Percentiles rank a stretch among this genome's conserved stretches.
Conservation (phyloP, 305 asterid genomes). For the Ajuga reptans region DNA sequence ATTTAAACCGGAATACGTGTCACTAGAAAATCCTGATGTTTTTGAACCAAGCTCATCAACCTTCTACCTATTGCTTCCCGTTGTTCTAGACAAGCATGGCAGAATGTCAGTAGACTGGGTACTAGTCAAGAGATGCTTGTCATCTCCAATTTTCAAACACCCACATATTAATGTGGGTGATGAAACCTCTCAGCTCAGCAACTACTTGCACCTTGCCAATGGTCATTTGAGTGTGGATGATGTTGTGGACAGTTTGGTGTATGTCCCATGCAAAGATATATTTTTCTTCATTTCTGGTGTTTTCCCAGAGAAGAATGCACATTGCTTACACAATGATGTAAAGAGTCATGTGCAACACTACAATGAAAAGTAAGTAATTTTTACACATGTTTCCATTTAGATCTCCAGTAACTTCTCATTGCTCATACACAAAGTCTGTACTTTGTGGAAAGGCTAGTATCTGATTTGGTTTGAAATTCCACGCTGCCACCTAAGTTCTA, state of each 20-base stretch:
- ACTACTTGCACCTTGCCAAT: conserved; percentile 62
- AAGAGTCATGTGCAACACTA: conserved; percentile 60
- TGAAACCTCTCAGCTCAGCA: conserved; percentile 31
- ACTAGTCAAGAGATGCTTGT: conserved; percentile 63
- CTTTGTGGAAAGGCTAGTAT: conserved; percentile 11
- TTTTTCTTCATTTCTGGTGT: conserved; percentile 77
- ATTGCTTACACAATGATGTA: conserved; percentile 42
- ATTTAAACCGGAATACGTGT: conserved; percentile 53
- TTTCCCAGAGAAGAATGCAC: conserved; percentile 40
- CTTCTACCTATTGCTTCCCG: conserved; percentile 76
- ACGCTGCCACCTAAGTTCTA: conserved; percentile 7
- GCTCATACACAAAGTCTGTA: neutral
- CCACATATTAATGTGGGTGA: conserved; percentile 28
- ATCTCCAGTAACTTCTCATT: conserved; percentile 8
- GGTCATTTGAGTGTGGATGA: conserved; percentile 51
- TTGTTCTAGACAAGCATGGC: conserved; percentile 33
- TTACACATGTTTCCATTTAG: conserved; percentile 12
- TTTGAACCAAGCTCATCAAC: conserved; percentile 43
- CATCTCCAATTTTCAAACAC: conserved; percentile 65
- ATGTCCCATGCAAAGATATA: conserved; percentile 60
- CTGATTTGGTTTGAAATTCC: conserved; percentile 8
- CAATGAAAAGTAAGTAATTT: conserved; percentile 47
- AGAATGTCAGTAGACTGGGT: conserved; percentile 75
- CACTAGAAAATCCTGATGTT: conserved; percentile 41
- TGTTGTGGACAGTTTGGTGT: conserved; percentile 72